Conservation (phyloP, 345 rosid genomes). For the Lumnitzera racemosa region DNA sequence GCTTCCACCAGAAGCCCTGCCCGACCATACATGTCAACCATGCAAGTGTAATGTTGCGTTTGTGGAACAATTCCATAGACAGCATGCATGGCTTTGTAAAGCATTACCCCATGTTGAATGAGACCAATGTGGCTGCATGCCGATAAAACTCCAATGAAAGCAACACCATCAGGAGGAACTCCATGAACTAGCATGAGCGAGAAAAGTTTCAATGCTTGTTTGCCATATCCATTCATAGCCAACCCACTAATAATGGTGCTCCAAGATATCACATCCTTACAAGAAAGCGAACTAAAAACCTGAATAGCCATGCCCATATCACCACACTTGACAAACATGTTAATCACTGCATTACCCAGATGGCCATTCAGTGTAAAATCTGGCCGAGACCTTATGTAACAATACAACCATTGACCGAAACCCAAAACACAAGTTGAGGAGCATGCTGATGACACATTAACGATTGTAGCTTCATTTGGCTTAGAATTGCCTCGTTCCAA, state of each 20-base stretch:
- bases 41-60: constrained; percentile 22
- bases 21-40: constrained; percentile 27
- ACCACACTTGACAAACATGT: constrained; percentile 26
- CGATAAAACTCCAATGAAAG: constrained; percentile 14
- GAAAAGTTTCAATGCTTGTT: constrained; percentile 17
- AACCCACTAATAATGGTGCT: constrained; percentile 20
- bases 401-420: constrained; percentile 12
- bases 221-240: constrained; percentile 23
- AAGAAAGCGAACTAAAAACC: constrained; percentile 10
- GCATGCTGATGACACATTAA: constrained; percentile 16
- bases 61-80: constrained; percentile 9
- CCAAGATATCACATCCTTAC: constrained; percentile 21
- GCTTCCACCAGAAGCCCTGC: constrained; percentile 27
- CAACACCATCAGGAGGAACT: constrained; percentile 17
- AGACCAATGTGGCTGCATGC: constrained; percentile 25
- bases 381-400: constrained; percentile 1
- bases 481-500: constrained; percentile 8
- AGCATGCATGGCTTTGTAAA: constrained; percentile 16
- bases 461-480: constrained; percentile 21
- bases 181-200: constrained; percentile 16
- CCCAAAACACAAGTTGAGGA: constrained; percentile 12
- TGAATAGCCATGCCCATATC: constrained; percentile 15
- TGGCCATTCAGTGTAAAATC: constrained; percentile 5
- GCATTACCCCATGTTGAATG: constrained; percentile 17
- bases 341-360: constrained; percentile 20